Evolutionary conservation across 1,284 basidiomycete genomes (phyloP), one percentile per base, ranked within the genome.

Genomic region (Phaffia rhodozyma): DNA sequence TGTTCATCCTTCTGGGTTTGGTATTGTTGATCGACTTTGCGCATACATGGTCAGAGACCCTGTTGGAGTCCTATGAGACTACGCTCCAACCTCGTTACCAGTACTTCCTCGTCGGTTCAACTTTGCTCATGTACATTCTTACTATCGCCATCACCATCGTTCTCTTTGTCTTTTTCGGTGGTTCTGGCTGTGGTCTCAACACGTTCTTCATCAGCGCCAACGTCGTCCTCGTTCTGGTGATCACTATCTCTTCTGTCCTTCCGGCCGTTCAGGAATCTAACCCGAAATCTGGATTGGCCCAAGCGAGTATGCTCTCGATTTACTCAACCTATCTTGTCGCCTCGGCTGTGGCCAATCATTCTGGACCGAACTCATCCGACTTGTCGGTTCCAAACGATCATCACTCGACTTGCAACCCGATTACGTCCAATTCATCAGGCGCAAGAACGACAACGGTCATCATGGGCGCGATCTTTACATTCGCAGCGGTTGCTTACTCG

Each of bases 11-110:
- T 60, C 86, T 98, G 68, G 96, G 96, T 54, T 86, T 98, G 49
- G 91, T 99, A 63, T 85, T 99, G 52, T 85, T 99, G 64, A 89
- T 99, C 75, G 94, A 99, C 79, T 97, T 98, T 74, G 96, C 94
- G 0, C 96, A 99, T 73, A 88, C 91, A 1, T 98, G 92, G 92
- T 91, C 91, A 43, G 94, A 98, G 77, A 93, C 86, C 18, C 97
- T 94, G 72, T 82, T 97, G 59, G 87, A 97, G 70, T 90, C 90
- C 67, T 97, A 91, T 91, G 93, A 97, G 74, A 83, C 84, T 72
- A 43, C 80, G 83, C 60, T 93, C 91, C 16, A 89, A 88, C 68
- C 78, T 94, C 60, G 38, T 16, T 98, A 94, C 94, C 92, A 97
- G 76, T 97, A 89, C 83, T 85, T 96, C 66, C 85, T 98, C 62